Percentiles rank a stretch among this genome's conserved stretches.
phyloP scores from a whole-genome alignment of 345 rosid genomes.

The Ceriops tagal region DNA sequence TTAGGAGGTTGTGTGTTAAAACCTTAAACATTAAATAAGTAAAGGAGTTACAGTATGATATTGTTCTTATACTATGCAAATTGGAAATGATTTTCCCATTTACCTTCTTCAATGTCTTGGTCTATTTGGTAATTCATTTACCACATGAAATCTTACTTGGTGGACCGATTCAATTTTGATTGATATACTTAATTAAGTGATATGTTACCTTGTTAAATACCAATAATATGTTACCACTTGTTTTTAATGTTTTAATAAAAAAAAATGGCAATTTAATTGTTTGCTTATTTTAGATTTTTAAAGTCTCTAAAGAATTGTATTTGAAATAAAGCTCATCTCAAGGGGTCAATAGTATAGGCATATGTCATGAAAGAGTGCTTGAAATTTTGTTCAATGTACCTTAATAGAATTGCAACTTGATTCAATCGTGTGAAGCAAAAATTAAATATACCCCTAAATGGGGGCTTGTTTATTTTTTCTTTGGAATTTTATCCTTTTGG shows the following conservation, averaged over 20 bases:
- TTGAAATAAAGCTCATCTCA: neutral
- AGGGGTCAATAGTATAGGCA: neutral
- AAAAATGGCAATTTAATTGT: too few relatives aligned
- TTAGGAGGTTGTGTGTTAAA: neutral
- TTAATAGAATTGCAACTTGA: neutral
- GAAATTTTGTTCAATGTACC: neutral
- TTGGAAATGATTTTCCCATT: neutral
- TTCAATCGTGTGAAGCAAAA: neutral
- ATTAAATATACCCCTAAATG: neutral
- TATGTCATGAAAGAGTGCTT: neutral
- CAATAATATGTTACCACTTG: too few relatives aligned
- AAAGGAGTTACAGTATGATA: neutral
- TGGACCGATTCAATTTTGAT: neutral
- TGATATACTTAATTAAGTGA: neutral
- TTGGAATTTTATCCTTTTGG: neutral
- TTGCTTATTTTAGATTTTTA: neutral
- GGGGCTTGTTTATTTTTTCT: neutral
- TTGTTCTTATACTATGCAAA: neutral
- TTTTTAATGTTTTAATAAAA: too few relatives aligned
- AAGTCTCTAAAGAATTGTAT: neutral
- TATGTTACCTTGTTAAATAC: neutral
- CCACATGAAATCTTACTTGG: neutral
- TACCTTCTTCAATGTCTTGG: neutral
- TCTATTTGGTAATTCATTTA: neutral
- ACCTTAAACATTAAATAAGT: neutral